phyloP scores from a whole-genome alignment of 1,284 basidiomycete species.

The Acaromyces ingoldii region DNA sequence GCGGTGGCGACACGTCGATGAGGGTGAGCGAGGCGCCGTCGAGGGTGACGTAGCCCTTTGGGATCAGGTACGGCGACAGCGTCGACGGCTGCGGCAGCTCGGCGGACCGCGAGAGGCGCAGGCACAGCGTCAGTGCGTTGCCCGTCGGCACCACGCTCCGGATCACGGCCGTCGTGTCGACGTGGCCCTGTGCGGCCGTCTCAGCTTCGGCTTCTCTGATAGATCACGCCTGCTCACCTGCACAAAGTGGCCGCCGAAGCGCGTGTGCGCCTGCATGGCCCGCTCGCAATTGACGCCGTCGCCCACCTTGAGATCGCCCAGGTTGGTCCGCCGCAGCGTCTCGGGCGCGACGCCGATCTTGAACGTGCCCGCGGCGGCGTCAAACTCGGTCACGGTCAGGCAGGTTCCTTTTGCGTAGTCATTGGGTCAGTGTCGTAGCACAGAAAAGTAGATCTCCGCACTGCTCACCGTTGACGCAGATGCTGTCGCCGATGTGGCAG shows the following conservation, averaged over 20 bases:
- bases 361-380: conserved; percentile 59
- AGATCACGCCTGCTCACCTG: conserved; percentile 66
- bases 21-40: conserved; percentile 92
- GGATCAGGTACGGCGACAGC: conserved; percentile 76
- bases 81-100: conserved; percentile 62
- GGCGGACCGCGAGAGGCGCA: conserved; percentile 58
- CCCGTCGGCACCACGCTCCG: conserved; percentile 66
- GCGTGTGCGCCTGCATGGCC: conserved; percentile 79
- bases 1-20: conserved; percentile 61
- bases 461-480: conserved; percentile 69
- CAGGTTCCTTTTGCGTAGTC: too few relatives aligned
- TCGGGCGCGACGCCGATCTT: conserved; percentile 93
- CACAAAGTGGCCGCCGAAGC: conserved; percentile 96
- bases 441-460: not conserved
- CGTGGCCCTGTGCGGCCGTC: conserved; percentile 49
- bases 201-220: too few relatives aligned
- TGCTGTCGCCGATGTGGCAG: conserved; percentile 89
- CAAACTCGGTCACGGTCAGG: conserved; percentile 81
- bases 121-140: conserved; percentile 72
- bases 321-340: conserved; percentile 81
- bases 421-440: not conserved
- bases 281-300: conserved; percentile 89
- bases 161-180: conserved; percentile 70
- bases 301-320: conserved; percentile 70
- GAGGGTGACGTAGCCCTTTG: conserved; percentile 93